Conservation (phyloP, 768 basidiomycete genomes). For the Xerocomus potaroensis region DNA sequence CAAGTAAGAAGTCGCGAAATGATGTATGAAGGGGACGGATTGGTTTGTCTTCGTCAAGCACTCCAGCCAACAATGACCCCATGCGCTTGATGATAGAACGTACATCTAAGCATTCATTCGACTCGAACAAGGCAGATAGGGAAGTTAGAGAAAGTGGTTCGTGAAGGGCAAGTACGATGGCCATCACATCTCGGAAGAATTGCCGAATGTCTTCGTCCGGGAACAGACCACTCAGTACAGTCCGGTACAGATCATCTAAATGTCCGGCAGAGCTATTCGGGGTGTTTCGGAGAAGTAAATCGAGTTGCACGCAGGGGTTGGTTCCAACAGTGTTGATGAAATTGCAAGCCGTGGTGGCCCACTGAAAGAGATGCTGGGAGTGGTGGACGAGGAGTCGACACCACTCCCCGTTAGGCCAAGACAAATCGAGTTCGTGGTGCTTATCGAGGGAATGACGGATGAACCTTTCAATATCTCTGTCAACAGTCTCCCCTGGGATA, state of each 20-base stretch:
- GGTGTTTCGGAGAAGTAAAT: not conserved
- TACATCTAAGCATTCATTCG: not conserved
- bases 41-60: not conserved
- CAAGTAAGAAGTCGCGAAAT: not conserved
- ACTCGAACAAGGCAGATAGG: not conserved
- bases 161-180: not conserved
- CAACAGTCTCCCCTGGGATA: not conserved
- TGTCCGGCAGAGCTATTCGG: not conserved
- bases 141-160: not conserved
- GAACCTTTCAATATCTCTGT: not conserved
- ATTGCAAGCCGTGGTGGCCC: not conserved
- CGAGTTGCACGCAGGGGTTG: not conserved
- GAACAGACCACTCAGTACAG: not conserved
- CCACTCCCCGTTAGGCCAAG: not conserved
- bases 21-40: not conserved
- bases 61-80: not conserved
- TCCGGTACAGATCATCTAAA: not conserved
- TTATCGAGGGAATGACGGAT: not conserved
- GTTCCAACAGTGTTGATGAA: not conserved
- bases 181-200: not conserved
- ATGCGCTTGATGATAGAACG: not conserved
- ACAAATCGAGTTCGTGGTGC: not conserved
- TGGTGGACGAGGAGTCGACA: not conserved
- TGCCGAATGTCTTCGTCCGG: not conserved
- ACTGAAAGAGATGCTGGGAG: not conserved